Evolutionary conservation across 1,284 basidiomycete species (phyloP), one percentile per base, ranked within the genome.

Genomic region (Coniferiporia sulphurascens): DNA sequence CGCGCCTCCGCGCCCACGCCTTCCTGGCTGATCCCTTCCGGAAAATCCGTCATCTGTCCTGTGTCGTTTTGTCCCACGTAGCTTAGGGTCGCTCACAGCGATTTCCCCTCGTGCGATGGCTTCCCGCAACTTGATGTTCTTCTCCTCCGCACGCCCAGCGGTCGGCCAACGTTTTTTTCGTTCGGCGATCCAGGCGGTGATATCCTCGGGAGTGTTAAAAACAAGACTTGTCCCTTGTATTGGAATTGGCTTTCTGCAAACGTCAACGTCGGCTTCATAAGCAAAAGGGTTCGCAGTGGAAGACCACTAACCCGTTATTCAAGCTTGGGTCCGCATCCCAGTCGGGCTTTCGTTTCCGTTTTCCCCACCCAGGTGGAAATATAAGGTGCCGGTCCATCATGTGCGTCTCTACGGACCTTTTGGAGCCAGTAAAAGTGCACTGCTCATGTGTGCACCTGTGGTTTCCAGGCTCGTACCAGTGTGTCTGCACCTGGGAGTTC

Each of bases 381-480:
- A 95, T 86, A 52, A 95, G 76, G 72, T 95, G 94, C 19, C 93
- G 78, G 69, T 96, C 94, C 84, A 93, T 94, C 82, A 88, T 91
- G 70, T 96, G 94, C 19, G 81, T 78, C 69, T 92, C 86, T 4
- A 95, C 83, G 32, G 84, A 77, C 67, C 90, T 89, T 44, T 78
- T 76, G 6, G 90, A 85, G 22, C 91, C 93, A 32, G 78, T 77
- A 68, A 93, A 97, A 7, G 72, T 69, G 71, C 93, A 96, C 13
- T 82, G 82, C 41, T 77, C 77, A 62, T 87, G 77, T 1, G 80
- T 80, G 72, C 93, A 96, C 58, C 78, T 78, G 63, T 65, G 68
- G 61, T 76, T 77, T 4, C 89, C 89, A 45, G 82, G 69, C 58
- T 83, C 82, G 67, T 86, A 85, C 85, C 85, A 87, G 17, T 50